Conservation (phyloP, 2,329 filamentous ascomycete species). For the Gaeumannomyces sp. region DNA sequence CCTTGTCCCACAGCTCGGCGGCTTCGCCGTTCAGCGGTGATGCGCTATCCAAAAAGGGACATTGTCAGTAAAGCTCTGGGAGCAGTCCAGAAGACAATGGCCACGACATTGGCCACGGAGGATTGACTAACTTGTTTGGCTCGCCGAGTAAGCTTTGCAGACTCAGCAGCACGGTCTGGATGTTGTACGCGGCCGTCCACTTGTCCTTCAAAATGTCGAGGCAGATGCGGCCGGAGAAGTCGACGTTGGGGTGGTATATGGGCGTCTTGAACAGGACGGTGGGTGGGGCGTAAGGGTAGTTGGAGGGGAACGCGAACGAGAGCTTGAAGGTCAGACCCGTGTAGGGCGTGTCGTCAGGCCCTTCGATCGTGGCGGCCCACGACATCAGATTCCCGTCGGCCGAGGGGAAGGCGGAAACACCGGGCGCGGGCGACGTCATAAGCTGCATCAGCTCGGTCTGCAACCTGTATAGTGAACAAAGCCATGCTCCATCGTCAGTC, state of each 20-base stretch:
- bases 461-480: constrained; percentile 50
- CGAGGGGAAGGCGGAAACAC: constrained; percentile 90
- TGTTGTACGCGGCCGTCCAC: constrained; percentile 97
- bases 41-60: constrained; percentile 49
- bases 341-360: constrained; percentile 88
- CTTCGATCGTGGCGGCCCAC: constrained; percentile 91
- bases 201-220: constrained; percentile 98
- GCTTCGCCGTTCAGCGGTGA: constrained; percentile 95
- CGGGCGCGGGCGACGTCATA: constrained; percentile 90
- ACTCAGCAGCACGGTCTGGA: constrained; percentile 86
- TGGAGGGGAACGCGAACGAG: constrained; percentile 79
- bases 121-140: constrained; percentile 80
- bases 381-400: constrained; percentile 83
- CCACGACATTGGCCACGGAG: background rate
- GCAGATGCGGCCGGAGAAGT: constrained; percentile 95
- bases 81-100: background rate
- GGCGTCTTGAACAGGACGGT: constrained; percentile 96
- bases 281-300: constrained; percentile 88
- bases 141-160: constrained; percentile 93
- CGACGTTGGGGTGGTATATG: constrained; percentile 98
- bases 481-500: constrained; percentile 5
- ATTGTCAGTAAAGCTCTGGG: constrained; percentile 1
- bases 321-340: constrained; percentile 85
- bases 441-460: constrained; percentile 98
- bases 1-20: constrained; percentile 89